A percentile compares a stretch with the other conserved stretches of the same genome.
Evolutionary conservation across 106 monocot genomes (phyloP).

Genomic region (Platanthera guangdongensis): DNA sequence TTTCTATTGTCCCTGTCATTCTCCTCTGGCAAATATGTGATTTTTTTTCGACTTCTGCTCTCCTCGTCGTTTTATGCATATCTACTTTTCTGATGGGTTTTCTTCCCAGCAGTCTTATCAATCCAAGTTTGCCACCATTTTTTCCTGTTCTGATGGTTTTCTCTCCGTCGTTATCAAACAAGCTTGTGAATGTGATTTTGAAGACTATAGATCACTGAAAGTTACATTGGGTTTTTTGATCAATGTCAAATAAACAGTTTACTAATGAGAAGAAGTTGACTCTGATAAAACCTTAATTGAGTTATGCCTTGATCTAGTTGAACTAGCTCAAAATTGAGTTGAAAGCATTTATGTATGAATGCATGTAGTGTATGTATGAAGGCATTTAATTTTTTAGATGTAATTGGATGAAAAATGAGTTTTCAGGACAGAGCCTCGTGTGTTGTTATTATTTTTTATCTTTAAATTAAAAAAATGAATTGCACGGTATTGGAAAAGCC

Average conservation of each 20-base stretch:
- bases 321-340: background rate
- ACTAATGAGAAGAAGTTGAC: background rate
- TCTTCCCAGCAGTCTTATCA: constrained; percentile 53
- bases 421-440: too few relatives aligned
- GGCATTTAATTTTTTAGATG: too few relatives aligned
- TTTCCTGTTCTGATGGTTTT: background rate
- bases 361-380: too few relatives aligned
- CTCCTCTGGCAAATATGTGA: too few relatives aligned
- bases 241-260: background rate
- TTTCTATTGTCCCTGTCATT: too few relatives aligned
- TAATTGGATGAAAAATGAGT: too few relatives aligned
- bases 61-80: constrained; percentile 29
- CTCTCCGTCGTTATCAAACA: background rate
- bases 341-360: background rate
- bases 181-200: background rate
- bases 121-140: constrained; percentile 35
- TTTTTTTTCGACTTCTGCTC: too few relatives aligned
- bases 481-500: too few relatives aligned
- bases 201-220: background rate
- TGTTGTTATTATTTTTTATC: too few relatives aligned
- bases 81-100: constrained; percentile 53
- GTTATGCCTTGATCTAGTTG: background rate
- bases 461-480: too few relatives aligned
- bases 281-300: background rate
- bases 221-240: too few relatives aligned